phyloP scores from a whole-genome alignment of 2,329 filamentous ascomycete species.

The Xylaria sp. region DNA sequence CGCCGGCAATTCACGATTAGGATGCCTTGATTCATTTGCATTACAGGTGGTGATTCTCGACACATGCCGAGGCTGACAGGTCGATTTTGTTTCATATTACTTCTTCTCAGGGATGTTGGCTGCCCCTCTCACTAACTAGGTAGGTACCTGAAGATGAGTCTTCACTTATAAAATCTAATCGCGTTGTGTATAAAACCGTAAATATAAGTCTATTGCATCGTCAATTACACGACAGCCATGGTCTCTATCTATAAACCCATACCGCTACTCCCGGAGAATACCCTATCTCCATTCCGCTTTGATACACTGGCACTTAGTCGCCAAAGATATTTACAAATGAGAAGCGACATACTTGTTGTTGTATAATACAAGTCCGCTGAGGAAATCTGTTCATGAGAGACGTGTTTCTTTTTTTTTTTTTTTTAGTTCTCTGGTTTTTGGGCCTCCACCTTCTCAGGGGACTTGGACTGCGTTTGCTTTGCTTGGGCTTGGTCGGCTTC shows the following conservation, averaged over 20 bases:
- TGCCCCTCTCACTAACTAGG: too few relatives aligned
- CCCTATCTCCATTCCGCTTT: conserved; percentile 39
- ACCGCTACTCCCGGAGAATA: conserved; percentile 40
- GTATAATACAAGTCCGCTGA: conserved; percentile 33
- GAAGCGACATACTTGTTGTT: conserved; percentile 39
- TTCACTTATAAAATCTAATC: not conserved
- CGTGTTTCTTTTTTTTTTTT: conserved; percentile 27
- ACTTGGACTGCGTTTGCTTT: conserved; percentile 15
- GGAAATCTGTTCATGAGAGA: conserved; percentile 23
- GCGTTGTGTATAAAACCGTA: not conserved
- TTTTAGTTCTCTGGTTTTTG: conserved; percentile 36
- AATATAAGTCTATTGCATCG: conserved; percentile 37
- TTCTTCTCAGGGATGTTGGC: not conserved
- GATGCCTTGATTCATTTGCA: not conserved
- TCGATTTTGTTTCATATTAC: not conserved
- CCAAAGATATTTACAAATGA: conserved; percentile 47
- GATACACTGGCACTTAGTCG: conserved; percentile 41
- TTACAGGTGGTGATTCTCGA: not conserved
- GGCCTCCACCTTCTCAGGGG: conserved; percentile 30
- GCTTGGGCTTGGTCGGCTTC: conserved; percentile 56
- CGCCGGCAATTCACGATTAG: not conserved
- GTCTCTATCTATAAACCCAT: conserved; percentile 39
- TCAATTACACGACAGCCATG: conserved; percentile 38
- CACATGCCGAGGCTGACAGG: not conserved
- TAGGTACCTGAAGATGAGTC: not conserved